These are phyloP conservation scores for Populus euphratica DNA, from an alignment of 345 rosid genomes.

Conservation along the genomic window DNA sequence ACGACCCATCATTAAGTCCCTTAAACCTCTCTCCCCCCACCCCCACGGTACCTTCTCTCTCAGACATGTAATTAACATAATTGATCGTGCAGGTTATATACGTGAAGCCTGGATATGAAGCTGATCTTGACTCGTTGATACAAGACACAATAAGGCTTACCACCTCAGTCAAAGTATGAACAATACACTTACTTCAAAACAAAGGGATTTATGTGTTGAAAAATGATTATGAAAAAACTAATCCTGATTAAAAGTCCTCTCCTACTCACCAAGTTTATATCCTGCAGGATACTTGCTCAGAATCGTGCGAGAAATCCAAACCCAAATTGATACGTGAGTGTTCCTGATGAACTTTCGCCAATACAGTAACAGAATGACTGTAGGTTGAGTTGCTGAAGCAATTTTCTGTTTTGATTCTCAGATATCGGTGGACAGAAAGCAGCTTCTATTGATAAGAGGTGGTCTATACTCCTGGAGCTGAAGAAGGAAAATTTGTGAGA, in stretches of 20 bases:
- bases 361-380: neutral
- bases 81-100: conserved; percentile 61
- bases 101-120: conserved; percentile 76
- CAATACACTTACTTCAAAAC: no score
- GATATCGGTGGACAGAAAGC: conserved; percentile 46
- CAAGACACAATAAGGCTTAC: conserved; percentile 69
- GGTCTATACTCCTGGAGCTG: conserved; percentile 74
- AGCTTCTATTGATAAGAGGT: conserved; percentile 65
- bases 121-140: conserved; percentile 68
- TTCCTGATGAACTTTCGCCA: neutral
- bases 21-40: neutral
- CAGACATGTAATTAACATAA: neutral
- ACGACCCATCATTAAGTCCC: conserved; percentile 71
- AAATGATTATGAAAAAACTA: neutral
- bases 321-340: conserved; percentile 54
- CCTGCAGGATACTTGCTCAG: conserved; percentile 69
- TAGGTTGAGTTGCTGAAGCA: no score
- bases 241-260: neutral
- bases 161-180: conserved; percentile 42
- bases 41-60: neutral
- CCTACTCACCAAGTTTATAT: neutral
- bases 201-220: no score
- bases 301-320: conserved; percentile 62
- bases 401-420: conserved; percentile 4
- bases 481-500: conserved; percentile 30